Evolutionary conservation across 2,329 filamentous ascomycete species (phyloP).

Genomic region (Penicillium sp.): DNA sequence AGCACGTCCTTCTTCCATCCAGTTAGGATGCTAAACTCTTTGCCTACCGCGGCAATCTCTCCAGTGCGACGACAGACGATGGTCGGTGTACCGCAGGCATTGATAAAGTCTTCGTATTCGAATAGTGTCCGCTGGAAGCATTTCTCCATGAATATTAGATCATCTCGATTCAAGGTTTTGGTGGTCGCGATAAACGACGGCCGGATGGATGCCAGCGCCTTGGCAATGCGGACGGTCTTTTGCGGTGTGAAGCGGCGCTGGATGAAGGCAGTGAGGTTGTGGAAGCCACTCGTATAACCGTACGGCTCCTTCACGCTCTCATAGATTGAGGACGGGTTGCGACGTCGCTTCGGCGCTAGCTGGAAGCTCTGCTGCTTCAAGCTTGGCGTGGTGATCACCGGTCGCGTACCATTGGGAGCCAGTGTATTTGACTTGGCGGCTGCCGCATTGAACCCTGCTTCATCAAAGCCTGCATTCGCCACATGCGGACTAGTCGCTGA

Average conservation of each 20-base stretch:
- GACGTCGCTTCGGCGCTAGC: conserved; percentile 45
- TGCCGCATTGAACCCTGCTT: conserved; percentile 28
- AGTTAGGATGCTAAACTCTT: conserved; percentile 92
- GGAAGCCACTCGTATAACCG: conserved; percentile 83
- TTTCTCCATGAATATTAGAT: conserved; percentile 96
- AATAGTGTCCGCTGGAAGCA: conserved; percentile 89
- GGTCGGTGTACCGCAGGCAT: conserved; percentile 80
- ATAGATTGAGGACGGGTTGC: conserved; percentile 80
- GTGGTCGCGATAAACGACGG: conserved; percentile 91
- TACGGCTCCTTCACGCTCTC: conserved; percentile 86
- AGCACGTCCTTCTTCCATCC: conserved; percentile 90
- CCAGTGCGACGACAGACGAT: conserved; percentile 88
- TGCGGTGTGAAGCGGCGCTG: conserved; percentile 70
- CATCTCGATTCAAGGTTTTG: conserved; percentile 77
- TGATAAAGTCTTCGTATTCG: conserved; percentile 89
- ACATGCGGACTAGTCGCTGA: conserved; percentile 53
- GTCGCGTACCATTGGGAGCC: conserved; percentile 32
- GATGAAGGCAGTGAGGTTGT: conserved; percentile 76
- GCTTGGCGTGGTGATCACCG: conserved; percentile 42
- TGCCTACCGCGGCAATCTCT: conserved; percentile 90
- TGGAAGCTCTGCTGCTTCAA: conserved; percentile 40
- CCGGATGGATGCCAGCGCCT: conserved; percentile 80
- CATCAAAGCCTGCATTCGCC: conserved; percentile 39
- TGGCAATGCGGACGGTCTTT: conserved; percentile 76
- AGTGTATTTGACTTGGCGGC: conserved; percentile 27